Conservation (phyloP, 2,329 filamentous ascomycete species). For the Fusarium fujikuroi region DNA sequence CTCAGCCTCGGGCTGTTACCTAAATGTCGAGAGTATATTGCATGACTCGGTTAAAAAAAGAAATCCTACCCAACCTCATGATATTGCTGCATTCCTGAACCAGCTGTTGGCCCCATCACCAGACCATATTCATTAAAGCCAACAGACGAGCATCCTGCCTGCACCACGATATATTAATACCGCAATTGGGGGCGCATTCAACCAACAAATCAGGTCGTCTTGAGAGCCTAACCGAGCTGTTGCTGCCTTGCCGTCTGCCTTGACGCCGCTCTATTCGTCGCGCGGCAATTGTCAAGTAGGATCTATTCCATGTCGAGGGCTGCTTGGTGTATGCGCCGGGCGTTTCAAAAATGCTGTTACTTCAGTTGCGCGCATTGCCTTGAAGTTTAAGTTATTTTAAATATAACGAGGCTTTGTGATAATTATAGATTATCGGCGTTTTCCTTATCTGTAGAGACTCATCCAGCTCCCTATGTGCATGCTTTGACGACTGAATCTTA, state of each 20-base stretch:
- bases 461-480: neutral
- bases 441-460: neutral
- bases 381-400: too few relatives aligned
- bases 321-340: neutral
- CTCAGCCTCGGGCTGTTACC: neutral
- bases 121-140: accelerated
- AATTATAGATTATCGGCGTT: neutral
- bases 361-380: accelerated
- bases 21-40: neutral
- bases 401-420: neutral
- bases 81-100: too few relatives aligned
- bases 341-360: neutral
- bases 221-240: accelerated
- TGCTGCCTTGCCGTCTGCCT: neutral
- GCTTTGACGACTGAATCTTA: neutral
- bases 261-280: too few relatives aligned
- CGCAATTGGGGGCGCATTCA: neutral
- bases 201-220: accelerated
- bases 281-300: neutral
- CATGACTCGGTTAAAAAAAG: neutral
- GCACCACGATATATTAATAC: neutral
- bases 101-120: neutral
- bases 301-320: neutral
- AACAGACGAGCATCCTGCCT: too few relatives aligned
- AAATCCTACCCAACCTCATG: neutral